Percentiles rank a stretch among this genome's conserved stretches.
These are phyloP conservation scores for Arthrobotrys iridis DNA, from an alignment of 2,329 filamentous ascomycete genomes.

Conservation along the genomic window DNA sequence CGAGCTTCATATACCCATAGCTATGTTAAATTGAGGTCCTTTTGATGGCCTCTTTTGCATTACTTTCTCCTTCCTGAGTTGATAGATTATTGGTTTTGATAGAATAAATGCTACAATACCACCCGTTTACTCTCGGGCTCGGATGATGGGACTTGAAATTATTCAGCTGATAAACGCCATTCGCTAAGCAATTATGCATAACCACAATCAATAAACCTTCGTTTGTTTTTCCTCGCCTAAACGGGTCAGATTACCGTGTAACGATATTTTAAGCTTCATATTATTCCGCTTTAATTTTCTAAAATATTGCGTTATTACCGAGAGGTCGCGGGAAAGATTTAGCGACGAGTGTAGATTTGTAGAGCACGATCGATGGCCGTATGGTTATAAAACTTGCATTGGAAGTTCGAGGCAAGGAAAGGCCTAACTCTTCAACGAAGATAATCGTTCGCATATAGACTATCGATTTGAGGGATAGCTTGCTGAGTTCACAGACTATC, in stretches of 20 bases:
- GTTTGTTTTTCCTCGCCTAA: background rate
- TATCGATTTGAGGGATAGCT: too few species aligned
- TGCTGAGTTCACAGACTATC: too few species aligned
- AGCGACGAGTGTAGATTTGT: too few species aligned
- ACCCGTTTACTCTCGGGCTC: background rate
- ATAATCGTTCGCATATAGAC: too few species aligned
- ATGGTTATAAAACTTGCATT: too few species aligned
- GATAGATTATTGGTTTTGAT: background rate
- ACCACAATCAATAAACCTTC: background rate
- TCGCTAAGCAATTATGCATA: background rate
- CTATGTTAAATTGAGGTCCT: constrained; percentile 7
- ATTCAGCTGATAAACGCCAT: background rate
- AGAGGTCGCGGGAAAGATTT: too few species aligned
- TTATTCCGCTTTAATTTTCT: too few species aligned
- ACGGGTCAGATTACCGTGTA: background rate
- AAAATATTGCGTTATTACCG: too few species aligned
- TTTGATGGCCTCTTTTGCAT: constrained; percentile 3
- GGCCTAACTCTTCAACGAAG: too few species aligned
- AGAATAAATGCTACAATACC: background rate
- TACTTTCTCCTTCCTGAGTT: background rate
- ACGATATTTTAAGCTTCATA: too few species aligned
- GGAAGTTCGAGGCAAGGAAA: too few species aligned
- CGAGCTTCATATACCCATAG: constrained; percentile 36
- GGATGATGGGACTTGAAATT: background rate
- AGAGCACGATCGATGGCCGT: too few species aligned